These are phyloP conservation scores for Lactarius quietus DNA, from an alignment of 768 basidiomycete species.

Conservation along the genomic window DNA sequence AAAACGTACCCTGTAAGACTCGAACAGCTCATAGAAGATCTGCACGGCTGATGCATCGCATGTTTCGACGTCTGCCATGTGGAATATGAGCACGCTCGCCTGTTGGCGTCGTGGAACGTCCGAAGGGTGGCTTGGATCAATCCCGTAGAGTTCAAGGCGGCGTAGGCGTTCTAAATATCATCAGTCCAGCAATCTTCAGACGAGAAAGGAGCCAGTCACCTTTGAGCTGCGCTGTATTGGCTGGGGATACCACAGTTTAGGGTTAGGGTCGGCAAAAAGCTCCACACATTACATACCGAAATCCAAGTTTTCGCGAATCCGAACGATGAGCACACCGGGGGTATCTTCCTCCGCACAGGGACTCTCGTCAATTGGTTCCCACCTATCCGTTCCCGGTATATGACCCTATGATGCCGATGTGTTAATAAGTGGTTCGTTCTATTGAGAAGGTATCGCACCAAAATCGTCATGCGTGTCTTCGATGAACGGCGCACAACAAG, in stretches of 20 bases:
- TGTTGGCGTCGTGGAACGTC: slow-evolving; percentile 76
- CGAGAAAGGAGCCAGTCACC: slow-evolving; percentile 39
- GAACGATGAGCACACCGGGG: slow-evolving; percentile 79
- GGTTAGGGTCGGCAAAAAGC: slow-evolving; percentile 1
- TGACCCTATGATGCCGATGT: slow-evolving; percentile 54
- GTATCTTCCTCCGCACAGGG: slow-evolving; percentile 78
- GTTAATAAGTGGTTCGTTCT: background rate
- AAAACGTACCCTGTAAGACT: slow-evolving; percentile 65
- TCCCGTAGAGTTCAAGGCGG: slow-evolving; percentile 86
- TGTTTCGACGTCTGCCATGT: slow-evolving; percentile 86
- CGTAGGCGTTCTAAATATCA: slow-evolving; percentile 60
- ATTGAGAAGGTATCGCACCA: slow-evolving; percentile 46
- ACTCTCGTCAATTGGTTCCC: slow-evolving; percentile 88
- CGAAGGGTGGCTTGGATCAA: slow-evolving; percentile 76
- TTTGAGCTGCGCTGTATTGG: slow-evolving; percentile 94
- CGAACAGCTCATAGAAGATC: slow-evolving; percentile 74
- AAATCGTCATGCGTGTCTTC: slow-evolving; percentile 83
- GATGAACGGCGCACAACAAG: slow-evolving; percentile 90
- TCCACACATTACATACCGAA: slow-evolving; percentile 67
- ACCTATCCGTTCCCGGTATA: slow-evolving; percentile 82
- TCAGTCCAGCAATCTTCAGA: background rate
- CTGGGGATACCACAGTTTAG: slow-evolving; percentile 37
- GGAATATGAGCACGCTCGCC: slow-evolving; percentile 81
- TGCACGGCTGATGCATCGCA: slow-evolving; percentile 93
- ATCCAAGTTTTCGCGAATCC: slow-evolving; percentile 89